phyloP scores from a whole-genome alignment of 148 eudicot species.

The Mesembryanthemum crystallinum region DNA sequence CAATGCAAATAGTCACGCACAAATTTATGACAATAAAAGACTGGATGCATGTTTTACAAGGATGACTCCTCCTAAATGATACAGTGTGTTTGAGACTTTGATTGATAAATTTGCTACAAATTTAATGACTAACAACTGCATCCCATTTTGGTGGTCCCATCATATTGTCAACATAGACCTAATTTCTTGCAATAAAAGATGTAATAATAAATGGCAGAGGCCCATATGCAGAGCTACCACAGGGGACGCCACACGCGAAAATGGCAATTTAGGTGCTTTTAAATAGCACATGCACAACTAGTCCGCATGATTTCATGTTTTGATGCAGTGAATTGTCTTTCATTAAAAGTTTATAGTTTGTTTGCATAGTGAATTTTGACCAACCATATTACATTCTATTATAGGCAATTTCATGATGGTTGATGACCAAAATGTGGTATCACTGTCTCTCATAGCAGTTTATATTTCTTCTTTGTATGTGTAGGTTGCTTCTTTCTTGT shows the following conservation, averaged over 20 bases:
- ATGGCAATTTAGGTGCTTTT: background rate
- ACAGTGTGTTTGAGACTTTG: background rate
- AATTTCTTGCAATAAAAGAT: background rate
- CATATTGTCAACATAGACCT: background rate
- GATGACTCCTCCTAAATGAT: background rate
- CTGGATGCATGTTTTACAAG: background rate
- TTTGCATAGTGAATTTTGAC: constrained; percentile 2
- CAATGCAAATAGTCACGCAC: background rate
- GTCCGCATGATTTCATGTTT: background rate
- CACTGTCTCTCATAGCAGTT: background rate
- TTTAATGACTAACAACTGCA: background rate
- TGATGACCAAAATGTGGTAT: constrained; percentile 10
- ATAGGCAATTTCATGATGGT: background rate
- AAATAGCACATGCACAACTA: background rate
- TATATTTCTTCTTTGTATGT: constrained; percentile 14
- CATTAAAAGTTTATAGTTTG: background rate
- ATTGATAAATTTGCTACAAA: constrained; percentile 5
- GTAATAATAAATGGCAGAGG: background rate
- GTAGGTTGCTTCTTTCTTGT: constrained; percentile 88
- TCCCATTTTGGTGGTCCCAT: background rate
- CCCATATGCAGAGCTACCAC: background rate
- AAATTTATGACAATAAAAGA: background rate
- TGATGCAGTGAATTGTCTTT: background rate
- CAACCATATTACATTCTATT: background rate
- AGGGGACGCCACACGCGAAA: background rate